phyloP scores from a whole-genome alignment of 1,139 yeast genomes.

The Lodderomyces orthopsilosis region DNA sequence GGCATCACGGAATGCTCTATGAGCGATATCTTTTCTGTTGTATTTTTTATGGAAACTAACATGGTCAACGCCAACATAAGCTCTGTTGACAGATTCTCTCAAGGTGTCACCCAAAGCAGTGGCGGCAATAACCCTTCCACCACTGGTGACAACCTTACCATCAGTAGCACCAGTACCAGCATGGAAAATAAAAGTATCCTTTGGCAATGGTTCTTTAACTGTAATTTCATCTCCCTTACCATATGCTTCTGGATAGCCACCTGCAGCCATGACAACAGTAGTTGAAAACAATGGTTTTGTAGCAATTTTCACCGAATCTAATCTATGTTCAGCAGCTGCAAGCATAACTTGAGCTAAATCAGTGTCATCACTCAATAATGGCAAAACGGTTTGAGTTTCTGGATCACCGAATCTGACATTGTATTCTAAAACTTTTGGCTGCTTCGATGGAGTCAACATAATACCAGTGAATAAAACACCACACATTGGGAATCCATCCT shows the following conservation, averaged over 20 bases:
- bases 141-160: constrained; percentile 73
- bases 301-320: constrained; percentile 75
- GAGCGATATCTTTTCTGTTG: constrained; percentile 91
- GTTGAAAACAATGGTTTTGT: constrained; percentile 69
- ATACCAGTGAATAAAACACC: constrained; percentile 97
- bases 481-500: constrained; percentile 91
- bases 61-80: constrained; percentile 79
- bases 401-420: constrained; percentile 99
- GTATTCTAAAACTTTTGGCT: constrained; percentile 92
- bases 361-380: constrained; percentile 75
- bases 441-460: constrained; percentile 76
- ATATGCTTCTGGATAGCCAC: constrained; percentile 92
- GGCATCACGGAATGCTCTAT: constrained; percentile 80
- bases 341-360: constrained; percentile 90
- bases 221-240: constrained; percentile 83
- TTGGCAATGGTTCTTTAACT: constrained; percentile 46
- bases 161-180: constrained; percentile 76
- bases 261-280: constrained; percentile 95
- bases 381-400: constrained; percentile 95
- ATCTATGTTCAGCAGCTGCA: constrained; percentile 92
- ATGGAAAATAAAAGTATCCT: constrained; percentile 76
- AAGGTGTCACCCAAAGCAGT: constrained; percentile 80
- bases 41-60: constrained; percentile 74
- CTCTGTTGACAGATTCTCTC: constrained; percentile 77
- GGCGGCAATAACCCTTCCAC: constrained; percentile 96